phyloP scores from a whole-genome alignment of 2,329 filamentous ascomycete genomes.

The Orbilia javanica region DNA sequence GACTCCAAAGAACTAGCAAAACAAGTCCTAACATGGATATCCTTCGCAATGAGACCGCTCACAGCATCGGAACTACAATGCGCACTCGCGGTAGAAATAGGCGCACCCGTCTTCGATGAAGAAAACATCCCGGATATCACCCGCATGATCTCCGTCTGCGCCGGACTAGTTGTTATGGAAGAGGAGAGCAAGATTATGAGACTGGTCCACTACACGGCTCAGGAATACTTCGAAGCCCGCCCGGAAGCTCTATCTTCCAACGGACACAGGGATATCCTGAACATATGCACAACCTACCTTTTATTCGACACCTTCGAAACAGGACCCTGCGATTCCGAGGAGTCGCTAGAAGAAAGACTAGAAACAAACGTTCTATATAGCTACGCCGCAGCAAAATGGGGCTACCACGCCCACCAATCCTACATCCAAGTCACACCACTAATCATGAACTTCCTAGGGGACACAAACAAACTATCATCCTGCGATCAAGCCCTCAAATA shows the following conservation, averaged over 20 bases:
- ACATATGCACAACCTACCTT: conserved; percentile 3
- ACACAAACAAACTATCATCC: background rate
- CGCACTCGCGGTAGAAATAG: conserved; percentile 24
- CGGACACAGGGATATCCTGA: background rate
- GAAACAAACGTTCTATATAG: conserved; percentile 29
- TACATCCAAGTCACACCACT: background rate
- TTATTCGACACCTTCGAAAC: background rate
- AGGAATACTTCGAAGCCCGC: conserved; percentile 23
- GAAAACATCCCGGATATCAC: conserved; percentile 14
- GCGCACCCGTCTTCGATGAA: background rate
- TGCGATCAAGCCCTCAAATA: background rate
- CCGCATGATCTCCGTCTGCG: conserved; percentile 8
- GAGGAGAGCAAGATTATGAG: conserved; percentile 14
- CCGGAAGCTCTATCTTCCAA: background rate
- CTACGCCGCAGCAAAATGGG: conserved; percentile 53
- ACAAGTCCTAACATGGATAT: conserved; percentile 13
- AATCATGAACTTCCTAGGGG: background rate
- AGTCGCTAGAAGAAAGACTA: background rate
- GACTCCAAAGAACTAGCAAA: conserved; percentile 7
- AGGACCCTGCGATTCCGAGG: background rate
- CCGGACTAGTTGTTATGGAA: conserved; percentile 15
- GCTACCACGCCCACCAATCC: conserved; percentile 49
- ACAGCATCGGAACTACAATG: background rate
- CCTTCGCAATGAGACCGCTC: conserved; percentile 12
- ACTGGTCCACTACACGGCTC: conserved; percentile 29